A percentile compares a stretch with the other conserved stretches of the same genome.
Conservation (phyloP, 495 filamentous ascomycete genomes). For the Penicillium lividum region DNA sequence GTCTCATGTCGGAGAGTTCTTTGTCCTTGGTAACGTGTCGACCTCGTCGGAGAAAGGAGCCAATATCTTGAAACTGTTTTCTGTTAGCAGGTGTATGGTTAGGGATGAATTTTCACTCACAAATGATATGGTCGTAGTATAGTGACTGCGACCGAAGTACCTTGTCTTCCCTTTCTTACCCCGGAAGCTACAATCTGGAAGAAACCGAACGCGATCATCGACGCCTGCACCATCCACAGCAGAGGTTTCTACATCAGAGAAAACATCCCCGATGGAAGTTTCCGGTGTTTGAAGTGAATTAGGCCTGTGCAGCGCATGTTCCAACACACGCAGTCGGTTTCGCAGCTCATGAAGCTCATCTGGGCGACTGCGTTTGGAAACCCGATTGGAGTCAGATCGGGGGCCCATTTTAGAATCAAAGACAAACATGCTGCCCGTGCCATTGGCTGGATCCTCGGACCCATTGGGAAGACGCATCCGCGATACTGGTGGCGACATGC, state of each 20-base stretch:
- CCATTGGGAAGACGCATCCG: slow-evolving; percentile 19
- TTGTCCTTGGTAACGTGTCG: slow-evolving; percentile 29
- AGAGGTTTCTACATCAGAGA: slow-evolving; percentile 22
- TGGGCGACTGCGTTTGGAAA: slow-evolving; percentile 30
- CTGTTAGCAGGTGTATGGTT: slow-evolving; percentile 13
- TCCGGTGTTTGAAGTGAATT: slow-evolving; percentile 31
- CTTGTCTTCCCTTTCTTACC: slow-evolving; percentile 50
- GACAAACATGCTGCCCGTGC: slow-evolving; percentile 36
- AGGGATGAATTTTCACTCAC: slow-evolving; percentile 29
- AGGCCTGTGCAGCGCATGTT: slow-evolving; percentile 30
- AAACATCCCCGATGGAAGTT: slow-evolving; percentile 26
- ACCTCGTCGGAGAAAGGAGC: slow-evolving; percentile 44
- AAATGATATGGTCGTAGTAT: slow-evolving; percentile 45
- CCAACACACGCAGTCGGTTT: slow-evolving; percentile 32
- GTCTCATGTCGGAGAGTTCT: slow-evolving; percentile 37
- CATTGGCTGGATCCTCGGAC: slow-evolving; percentile 18
- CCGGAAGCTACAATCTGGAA: slow-evolving; percentile 42
- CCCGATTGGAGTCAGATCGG: slow-evolving; percentile 25
- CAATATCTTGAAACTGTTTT: slow-evolving; percentile 49
- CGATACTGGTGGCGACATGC: slow-evolving; percentile 20
- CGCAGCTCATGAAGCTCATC: slow-evolving; percentile 41
- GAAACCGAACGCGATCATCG: slow-evolving; percentile 31
- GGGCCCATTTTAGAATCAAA: slow-evolving; percentile 40
- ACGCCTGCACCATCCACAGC: slow-evolving; percentile 33
- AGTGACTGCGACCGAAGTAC: slow-evolving; percentile 52